These are phyloP conservation scores for Plenodomus biglobosus DNA, from an alignment of 2,329 filamentous ascomycete species.

Conservation along the genomic window DNA sequence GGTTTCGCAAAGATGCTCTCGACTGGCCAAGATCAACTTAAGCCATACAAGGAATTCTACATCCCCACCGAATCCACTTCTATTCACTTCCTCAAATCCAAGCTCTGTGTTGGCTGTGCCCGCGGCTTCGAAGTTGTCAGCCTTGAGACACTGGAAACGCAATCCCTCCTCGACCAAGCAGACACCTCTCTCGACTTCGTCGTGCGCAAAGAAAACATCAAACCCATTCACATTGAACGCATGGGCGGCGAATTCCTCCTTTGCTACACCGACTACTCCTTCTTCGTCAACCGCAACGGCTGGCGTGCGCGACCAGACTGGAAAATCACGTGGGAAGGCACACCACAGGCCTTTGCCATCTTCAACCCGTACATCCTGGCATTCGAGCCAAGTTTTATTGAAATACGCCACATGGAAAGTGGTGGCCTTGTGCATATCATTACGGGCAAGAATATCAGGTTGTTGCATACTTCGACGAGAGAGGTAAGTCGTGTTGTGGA, in stretches of 20 bases:
- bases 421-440: conserved; percentile 90
- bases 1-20: conserved; percentile 96
- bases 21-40: conserved; percentile 87
- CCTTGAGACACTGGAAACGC: conserved; percentile 95
- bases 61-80: conserved; percentile 98
- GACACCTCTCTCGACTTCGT: conserved; percentile 98
- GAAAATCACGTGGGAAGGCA: conserved; percentile 97
- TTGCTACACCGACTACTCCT: conserved; percentile 98
- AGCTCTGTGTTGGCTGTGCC: conserved; percentile 92
- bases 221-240: conserved; percentile 95
- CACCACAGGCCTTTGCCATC: conserved; percentile 86
- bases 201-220: conserved; percentile 86
- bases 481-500: conserved; percentile 63
- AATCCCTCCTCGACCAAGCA: conserved; percentile 93
- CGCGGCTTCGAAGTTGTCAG: conserved; percentile 97
- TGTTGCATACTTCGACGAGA: conserved; percentile 95
- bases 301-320: conserved; percentile 96
- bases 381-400: conserved; percentile 96
- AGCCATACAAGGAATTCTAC: conserved; percentile 86
- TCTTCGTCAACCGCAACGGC: conserved; percentile 98
- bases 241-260: conserved; percentile 96
- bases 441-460: conserved; percentile 93
- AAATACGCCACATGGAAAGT: conserved; percentile 92
- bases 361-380: conserved; percentile 97
- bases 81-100: conserved; percentile 95